phyloP scores from a whole-genome alignment of 2,329 filamentous ascomycete genomes.

The Monilinia polystroma region DNA sequence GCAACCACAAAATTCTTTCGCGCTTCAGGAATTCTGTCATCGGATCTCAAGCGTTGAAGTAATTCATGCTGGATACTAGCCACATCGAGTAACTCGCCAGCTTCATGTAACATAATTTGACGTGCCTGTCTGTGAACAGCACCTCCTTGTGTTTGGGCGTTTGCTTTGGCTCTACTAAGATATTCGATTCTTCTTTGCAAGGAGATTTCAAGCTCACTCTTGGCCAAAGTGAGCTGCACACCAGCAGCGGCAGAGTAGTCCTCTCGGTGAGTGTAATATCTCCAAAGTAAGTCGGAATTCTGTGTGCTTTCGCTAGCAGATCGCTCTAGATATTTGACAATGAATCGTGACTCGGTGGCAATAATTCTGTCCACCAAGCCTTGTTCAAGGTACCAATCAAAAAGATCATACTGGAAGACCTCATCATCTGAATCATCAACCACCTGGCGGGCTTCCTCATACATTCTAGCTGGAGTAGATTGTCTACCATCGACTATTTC shows the following conservation, averaged over 20 bases:
- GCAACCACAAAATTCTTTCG: conserved; percentile 63
- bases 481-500: conserved; percentile 75
- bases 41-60: conserved; percentile 71
- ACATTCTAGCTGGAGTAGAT: conserved; percentile 73
- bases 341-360: conserved; percentile 78
- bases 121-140: conserved; percentile 77
- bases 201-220: conserved; percentile 75
- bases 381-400: conserved; percentile 92
- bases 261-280: conserved; percentile 82
- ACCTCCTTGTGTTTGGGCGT: conserved; percentile 78
- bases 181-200: conserved; percentile 86
- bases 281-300: conserved; percentile 89
- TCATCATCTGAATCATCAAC: conserved; percentile 87
- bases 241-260: conserved; percentile 83
- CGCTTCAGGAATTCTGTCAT: conserved; percentile 65
- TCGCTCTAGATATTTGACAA: conserved; percentile 80
- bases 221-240: conserved; percentile 80
- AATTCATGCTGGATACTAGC: conserved; percentile 95
- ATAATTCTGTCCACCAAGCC: conserved; percentile 84
- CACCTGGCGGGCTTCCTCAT: conserved; percentile 84
- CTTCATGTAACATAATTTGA: conserved; percentile 80
- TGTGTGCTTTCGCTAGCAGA: conserved; percentile 69
- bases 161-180: conserved; percentile 85
- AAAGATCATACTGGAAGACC: conserved; percentile 94
- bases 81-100: conserved; percentile 83